Evolutionary conservation across 192 early-diverging fungal species (phyloP), one percentile per base, ranked within the genome.

Genomic region (Geranomyces variabilis): DNA sequence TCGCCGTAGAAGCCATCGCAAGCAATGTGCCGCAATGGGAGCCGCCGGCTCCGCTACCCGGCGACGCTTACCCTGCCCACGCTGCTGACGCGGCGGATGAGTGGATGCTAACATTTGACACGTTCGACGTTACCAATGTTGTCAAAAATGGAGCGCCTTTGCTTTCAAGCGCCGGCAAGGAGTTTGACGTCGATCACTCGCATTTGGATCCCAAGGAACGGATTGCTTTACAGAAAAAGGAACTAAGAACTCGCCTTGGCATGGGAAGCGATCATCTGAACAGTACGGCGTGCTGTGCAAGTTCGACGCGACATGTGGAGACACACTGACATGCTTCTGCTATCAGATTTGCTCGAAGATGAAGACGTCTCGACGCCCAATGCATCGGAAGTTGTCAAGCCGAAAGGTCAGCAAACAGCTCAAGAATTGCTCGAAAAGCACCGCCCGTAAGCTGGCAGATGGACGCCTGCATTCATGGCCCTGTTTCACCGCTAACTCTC

Each of bases 1-100:
- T 90, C 46, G 95, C 97, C 8, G 77, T 99, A 8, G 93, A 95
- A 62, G 91, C 92, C 6, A 96, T 99, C 70, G 93, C 93, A 49
- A 78, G 84, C 44, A 92, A 96, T 77, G 94, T 99, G 3, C 85
- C 90, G 30, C 87, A 88, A 34, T 99, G 95, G 94, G 76, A 81
- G 26, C 79, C 79, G 0, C 73, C 67, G 19, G 55, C 47, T 6
- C 47, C 73, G 13, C 15, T 41, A 10, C 43, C 62, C 1, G 55
- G 60, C 26, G 59, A 62, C 30, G 64, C 43, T 36, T 34, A 72
- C 60, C 70, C 31, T 21, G 1, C 9, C n/a, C 59, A 63, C n/a
- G 56, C 19, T 13, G 30, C 22, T 5, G 65, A 66, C 29, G 56
- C 30, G 7, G 41, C 33, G 17, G 64, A 67, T 36, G 64, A 74